A percentile compares a stretch with the other conserved stretches of the same genome.
phyloP scores from a whole-genome alignment of 2,329 filamentous ascomycete species.

The Curvularia spicifera region DNA sequence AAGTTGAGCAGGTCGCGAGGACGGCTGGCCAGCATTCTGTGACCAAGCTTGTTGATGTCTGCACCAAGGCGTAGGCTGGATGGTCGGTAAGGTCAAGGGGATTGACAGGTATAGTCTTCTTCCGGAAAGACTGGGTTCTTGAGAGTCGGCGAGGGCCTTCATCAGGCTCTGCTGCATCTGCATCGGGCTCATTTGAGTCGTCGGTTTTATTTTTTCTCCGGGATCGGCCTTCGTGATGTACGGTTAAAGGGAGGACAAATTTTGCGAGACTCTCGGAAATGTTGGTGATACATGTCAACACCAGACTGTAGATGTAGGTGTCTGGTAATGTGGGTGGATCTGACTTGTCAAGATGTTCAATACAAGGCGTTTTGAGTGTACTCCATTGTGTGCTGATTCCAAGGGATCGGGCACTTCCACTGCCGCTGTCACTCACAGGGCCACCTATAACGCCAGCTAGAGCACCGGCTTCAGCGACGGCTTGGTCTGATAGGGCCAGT shows the following conservation, averaged over 20 bases:
- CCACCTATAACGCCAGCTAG: constrained; percentile 83
- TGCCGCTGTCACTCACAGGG: constrained; percentile 63
- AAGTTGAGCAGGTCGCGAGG: constrained; percentile 92
- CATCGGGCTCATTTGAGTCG: constrained; percentile 31
- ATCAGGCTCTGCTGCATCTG: constrained; percentile 34
- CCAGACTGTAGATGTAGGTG: constrained; percentile 90
- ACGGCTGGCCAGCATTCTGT: constrained; percentile 96
- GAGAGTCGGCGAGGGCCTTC: constrained; percentile 53
- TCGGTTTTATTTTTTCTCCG: constrained; percentile 52
- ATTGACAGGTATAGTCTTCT: constrained; percentile 81
- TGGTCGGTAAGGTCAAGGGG: constrained; percentile 78
- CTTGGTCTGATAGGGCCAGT: constrained; percentile 73
- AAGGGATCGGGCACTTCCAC: constrained; percentile 66
- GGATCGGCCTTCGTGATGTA: constrained; percentile 69
- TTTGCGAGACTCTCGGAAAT: constrained; percentile 92
- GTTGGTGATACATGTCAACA: constrained; percentile 85
- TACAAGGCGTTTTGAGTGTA: constrained; percentile 80
- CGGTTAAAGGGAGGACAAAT: constrained; percentile 88
- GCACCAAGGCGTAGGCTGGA: constrained; percentile 72
- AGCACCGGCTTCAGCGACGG: constrained; percentile 86
- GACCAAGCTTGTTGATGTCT: constrained; percentile 80
- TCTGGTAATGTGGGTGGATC: constrained; percentile 84
- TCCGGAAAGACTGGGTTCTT: constrained; percentile 71
- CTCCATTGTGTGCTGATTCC: constrained; percentile 96
- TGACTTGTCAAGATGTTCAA: constrained; percentile 92